Evolutionary conservation across 192 early-diverging fungal species (phyloP).

Genomic region (Phycomyces nitens): DNA sequence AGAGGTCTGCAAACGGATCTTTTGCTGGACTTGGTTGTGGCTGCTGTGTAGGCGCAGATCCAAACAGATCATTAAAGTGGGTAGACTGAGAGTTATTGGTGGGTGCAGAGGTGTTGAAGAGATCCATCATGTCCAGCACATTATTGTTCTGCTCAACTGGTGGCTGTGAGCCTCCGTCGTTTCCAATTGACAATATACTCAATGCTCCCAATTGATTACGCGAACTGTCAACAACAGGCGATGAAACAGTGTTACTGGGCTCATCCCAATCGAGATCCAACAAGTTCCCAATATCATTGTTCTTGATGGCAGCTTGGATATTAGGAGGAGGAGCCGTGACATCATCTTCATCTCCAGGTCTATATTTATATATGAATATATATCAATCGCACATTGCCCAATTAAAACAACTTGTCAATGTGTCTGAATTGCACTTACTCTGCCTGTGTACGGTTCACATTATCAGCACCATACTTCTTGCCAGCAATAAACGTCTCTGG

Average conservation of each 20-base stretch:
- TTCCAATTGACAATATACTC: constrained; percentile 39
- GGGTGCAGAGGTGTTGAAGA: constrained; percentile 12
- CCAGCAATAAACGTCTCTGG: constrained; percentile 71
- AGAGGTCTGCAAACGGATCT: constrained; percentile 38
- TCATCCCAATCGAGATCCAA: constrained; percentile 72
- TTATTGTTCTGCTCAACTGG: not conserved
- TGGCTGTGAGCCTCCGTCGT: constrained; percentile 17
- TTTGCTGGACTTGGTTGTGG: constrained; percentile 25
- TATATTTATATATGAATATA: constrained; percentile 24
- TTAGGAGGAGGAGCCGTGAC: constrained; percentile 34
- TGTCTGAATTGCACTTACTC: constrained; percentile 48
- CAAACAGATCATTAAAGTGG: constrained; percentile 12
- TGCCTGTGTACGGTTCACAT: constrained; percentile 45
- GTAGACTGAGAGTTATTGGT: constrained; percentile 3
- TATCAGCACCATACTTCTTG: constrained; percentile 55
- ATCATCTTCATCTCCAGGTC: constrained; percentile 51
- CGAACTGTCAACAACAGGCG: constrained; percentile 14
- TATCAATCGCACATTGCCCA: too few species aligned
- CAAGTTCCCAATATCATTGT: constrained; percentile 60
- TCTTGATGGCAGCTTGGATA: constrained; percentile 44
- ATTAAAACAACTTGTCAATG: too few species aligned
- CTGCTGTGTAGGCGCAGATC: constrained; percentile 15
- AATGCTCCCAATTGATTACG: constrained; percentile 34
- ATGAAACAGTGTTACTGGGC: constrained; percentile 21
- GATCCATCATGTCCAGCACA: constrained; percentile 25